Evolutionary conservation across 495 filamentous ascomycete genomes (phyloP), one percentile per base, ranked within the genome.

Genomic region (Amorphotheca resinae): DNA sequence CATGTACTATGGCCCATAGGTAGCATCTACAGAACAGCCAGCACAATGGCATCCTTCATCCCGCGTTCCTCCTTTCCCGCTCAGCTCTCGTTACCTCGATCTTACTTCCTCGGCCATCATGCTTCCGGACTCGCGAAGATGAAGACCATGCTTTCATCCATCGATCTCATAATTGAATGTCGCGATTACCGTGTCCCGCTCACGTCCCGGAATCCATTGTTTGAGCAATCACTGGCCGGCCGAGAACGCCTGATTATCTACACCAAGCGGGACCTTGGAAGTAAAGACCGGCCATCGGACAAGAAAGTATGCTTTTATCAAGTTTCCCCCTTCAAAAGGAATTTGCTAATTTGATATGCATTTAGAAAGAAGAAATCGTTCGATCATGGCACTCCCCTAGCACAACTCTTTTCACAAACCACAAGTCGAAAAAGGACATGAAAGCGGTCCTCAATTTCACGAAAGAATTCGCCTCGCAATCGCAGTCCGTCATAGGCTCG

Each of bases 91-190:
- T 22, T 96, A 44, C 82, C 84, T 11, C 76, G 84, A 18, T 91
- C 93, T 43, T 99, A 95, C 67, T 99, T 81, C 69, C 76, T 96
- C n/a, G 91, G 91, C 44, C 91, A 99, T 59, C 91, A 99, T 67
- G 69, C 72, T 33, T 69, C 82, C 26, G 91, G 83, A n/a, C 67
- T 96, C 16, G 65, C 65, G 15, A 80, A 82, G 58, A 96, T 99
- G 83, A 84, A 83, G 61, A 77, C 75, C 43, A 70, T 82, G 64
- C 74, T 99, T 35, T 76, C 76, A 33, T 72, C 76, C 36, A 82
- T 94, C 44, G 83, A 87, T 49, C 79, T 96, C 34, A 75, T 99
- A 38, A 76, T 99, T 44, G 91, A 99, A 63, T 95, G 88, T 62
- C 82, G 91, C 40, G 91, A 99, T 63, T 89, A 84, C 57, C 80